A percentile compares a stretch with the other conserved stretches of the same genome.
Conservation (phyloP, 108 stramenopile genomes). For the Pseudonitzschia delicatissima region DNA sequence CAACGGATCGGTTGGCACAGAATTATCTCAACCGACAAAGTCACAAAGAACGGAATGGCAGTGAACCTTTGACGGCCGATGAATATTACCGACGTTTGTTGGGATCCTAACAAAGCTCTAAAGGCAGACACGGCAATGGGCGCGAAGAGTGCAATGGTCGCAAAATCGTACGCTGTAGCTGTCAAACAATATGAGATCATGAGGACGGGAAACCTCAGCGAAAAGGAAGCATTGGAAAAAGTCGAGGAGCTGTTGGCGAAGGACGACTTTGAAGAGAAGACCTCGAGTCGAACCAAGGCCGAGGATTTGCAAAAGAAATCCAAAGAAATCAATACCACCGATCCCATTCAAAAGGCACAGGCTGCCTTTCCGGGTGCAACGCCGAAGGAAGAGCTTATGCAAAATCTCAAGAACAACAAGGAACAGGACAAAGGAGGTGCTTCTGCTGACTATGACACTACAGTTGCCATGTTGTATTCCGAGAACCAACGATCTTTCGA, state of each 20-base stretch:
- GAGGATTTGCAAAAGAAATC: slow-evolving; percentile 26
- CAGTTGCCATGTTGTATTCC: slow-evolving; percentile 26
- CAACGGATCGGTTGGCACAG: slow-evolving; percentile 56
- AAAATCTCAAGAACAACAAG: background rate
- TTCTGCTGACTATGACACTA: slow-evolving; percentile 2
- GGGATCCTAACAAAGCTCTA: slow-evolving; percentile 43
- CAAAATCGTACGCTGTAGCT: slow-evolving; percentile 76
- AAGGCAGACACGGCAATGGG: slow-evolving; percentile 60
- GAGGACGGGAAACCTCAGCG: slow-evolving; percentile 47
- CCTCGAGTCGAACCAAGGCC: slow-evolving; percentile 28
- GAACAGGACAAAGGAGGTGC: slow-evolving; percentile 19
- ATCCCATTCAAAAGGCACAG: slow-evolving; percentile 26
- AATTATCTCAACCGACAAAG: slow-evolving; percentile 41
- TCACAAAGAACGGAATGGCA: slow-evolving; percentile 15
- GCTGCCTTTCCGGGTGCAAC: slow-evolving; percentile 17
- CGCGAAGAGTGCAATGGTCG: slow-evolving; percentile 55
- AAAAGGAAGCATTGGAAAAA: slow-evolving; percentile 55
- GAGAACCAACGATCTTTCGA: slow-evolving; percentile 58
- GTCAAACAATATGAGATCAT: slow-evolving; percentile 72
- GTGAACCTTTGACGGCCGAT: slow-evolving; percentile 42
- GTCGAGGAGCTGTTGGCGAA: slow-evolving; percentile 65
- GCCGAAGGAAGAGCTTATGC: slow-evolving; percentile 1
- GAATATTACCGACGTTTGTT: slow-evolving; percentile 69
- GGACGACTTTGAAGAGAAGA: slow-evolving; percentile 46
- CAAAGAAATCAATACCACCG: background rate